phyloP scores from a whole-genome alignment of 805 yeast genomes.

The Pichia deserticola region DNA sequence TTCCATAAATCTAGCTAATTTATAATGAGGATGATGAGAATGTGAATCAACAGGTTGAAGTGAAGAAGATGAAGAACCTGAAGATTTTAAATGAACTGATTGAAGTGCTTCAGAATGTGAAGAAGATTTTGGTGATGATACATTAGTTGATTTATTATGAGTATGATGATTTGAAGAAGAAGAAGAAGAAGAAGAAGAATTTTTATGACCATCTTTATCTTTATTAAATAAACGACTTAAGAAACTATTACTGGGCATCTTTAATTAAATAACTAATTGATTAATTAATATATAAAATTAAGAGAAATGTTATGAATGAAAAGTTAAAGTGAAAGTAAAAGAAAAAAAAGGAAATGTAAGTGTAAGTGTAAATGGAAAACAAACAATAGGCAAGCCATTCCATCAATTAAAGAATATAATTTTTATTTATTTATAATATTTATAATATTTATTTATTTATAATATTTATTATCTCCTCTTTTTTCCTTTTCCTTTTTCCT shows the following conservation, averaged over 20 bases:
- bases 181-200: background rate
- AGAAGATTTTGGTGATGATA: background rate
- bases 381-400: too few species aligned
- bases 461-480: too few species aligned
- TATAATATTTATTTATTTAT: too few species aligned
- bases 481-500: too few species aligned
- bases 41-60: constrained; percentile 12
- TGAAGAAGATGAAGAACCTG: constrained; percentile 2
- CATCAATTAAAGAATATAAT: too few species aligned
- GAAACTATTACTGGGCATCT: constrained; percentile 3
- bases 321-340: too few species aligned
- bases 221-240: constrained; percentile 4
- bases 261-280: background rate
- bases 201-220: background rate
- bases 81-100: background rate
- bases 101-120: background rate
- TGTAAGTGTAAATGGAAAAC: too few species aligned
- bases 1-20: constrained; percentile 13
- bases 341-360: too few species aligned
- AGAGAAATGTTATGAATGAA: too few species aligned
- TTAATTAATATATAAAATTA: too few species aligned
- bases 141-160: background rate
- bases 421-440: too few species aligned
- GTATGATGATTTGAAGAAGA: background rate
- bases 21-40: constrained; percentile 8